phyloP scores from a whole-genome alignment of 164 flowering plant species.

The Pachysandra terminalis region DNA sequence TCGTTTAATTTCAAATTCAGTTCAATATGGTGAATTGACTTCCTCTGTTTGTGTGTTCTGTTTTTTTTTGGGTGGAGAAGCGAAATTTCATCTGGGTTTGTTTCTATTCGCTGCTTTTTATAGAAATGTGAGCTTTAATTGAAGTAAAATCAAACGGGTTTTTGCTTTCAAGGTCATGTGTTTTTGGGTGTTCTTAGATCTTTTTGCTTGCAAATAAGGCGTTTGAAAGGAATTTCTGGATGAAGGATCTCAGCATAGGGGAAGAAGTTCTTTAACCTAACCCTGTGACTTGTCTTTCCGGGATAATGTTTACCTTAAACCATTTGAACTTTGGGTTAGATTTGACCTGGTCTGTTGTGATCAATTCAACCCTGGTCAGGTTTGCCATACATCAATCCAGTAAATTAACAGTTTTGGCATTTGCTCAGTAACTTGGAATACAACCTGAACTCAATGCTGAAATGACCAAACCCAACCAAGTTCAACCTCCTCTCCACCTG shows the following conservation, averaged over 20 bases:
- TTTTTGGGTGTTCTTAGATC: no score
- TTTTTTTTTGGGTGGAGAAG: not conserved
- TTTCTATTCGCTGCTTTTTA: not conserved
- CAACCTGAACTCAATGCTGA: not conserved
- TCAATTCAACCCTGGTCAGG: no score
- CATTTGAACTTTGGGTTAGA: no score
- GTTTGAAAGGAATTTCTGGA: no score
- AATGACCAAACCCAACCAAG: not conserved
- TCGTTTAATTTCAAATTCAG: not conserved
- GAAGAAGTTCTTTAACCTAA: no score
- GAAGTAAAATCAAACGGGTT: not conserved
- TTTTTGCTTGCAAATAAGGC: no score
- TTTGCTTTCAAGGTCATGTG: no score
- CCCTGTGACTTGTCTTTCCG: no score
- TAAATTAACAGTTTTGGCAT: not conserved
- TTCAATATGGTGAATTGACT: not conserved
- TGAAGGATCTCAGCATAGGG: no score
- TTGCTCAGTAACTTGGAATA: not conserved
- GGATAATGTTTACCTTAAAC: no score
- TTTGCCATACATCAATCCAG: not conserved
- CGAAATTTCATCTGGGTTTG: constrained; percentile 7
- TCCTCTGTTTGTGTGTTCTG: not conserved
- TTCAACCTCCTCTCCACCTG: no score
- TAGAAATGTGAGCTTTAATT: not conserved
- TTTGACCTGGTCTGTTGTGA: no score